Base-by-base conservation (phyloP, 495 filamentous ascomycete species). In the Penicillium ochrochloron region DNA sequence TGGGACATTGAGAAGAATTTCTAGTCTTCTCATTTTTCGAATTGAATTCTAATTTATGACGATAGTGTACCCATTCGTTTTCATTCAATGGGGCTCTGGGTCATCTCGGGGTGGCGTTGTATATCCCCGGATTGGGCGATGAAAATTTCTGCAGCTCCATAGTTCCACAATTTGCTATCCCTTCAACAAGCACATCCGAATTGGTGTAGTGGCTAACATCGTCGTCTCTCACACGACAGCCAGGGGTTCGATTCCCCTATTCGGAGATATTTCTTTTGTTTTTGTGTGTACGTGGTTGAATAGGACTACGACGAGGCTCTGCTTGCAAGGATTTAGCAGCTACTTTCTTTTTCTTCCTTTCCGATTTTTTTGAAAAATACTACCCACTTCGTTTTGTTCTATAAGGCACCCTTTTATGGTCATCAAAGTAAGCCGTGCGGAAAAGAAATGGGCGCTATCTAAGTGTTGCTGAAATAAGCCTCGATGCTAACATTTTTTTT, bases 161-260 rank as follows among this genome's bases (percentile, higher is more conserved):
- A 29, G 23, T 23, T 48, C 7, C 42, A 48, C 42, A 48, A 48
- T 23, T 4, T 23, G 42, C 1, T 23, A 7, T 10, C 19, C 5
- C 0, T 33, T 33, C 12, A 56, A 58, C 35, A 58, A 34, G 27
- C 31, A 19, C 27, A 56, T 78, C 73, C 75, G 75, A 75, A 76
- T 72, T 77, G 72, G 76, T 77, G 75, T 78, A 77, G 66, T 76
- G 75, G 76, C 65, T 75, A 77, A 76, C 76, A 78, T 76, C 72
- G 75, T 64, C 68, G 73, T 76, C 73, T 79, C 71, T 77, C 75
- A 79, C 75, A 75, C 74, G 68, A 65, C 76, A 78, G 73, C 75
- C 65, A 59, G 76, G 73, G 75, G 71, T 77, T 75, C 71, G 76
- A 77, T 77, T 77, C 75, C 75, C 75, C 76, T 59, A 71, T 69